phyloP scores from a whole-genome alignment of 352 stramenopile genomes.

The Phytophthora cryptogea region DNA sequence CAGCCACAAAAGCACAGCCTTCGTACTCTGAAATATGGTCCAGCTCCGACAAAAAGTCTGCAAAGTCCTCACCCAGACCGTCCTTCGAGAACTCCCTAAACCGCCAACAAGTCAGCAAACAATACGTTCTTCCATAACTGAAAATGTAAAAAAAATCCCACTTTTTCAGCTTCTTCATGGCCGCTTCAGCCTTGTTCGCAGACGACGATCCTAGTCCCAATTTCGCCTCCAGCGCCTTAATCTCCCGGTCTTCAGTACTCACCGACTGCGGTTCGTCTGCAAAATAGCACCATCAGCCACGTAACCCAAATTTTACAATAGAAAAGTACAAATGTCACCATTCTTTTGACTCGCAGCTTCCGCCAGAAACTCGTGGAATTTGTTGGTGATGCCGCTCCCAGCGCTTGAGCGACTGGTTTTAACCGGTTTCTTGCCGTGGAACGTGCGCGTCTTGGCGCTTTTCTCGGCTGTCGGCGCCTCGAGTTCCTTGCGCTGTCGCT shows the following conservation, averaged over 20 bases:
- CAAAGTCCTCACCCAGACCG: slow-evolving; percentile 81
- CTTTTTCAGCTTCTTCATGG: slow-evolving; percentile 73
- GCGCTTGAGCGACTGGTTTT: slow-evolving; percentile 14
- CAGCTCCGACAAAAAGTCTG: slow-evolving; percentile 71
- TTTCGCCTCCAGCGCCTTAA: slow-evolving; percentile 77
- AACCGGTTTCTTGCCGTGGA: slow-evolving; percentile 11
- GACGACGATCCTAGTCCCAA: slow-evolving; percentile 48
- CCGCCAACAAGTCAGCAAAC: slow-evolving; percentile 12
- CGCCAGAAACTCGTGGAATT: slow-evolving; percentile 80
- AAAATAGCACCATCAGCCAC: slow-evolving; percentile 1
- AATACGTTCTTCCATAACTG: background rate
- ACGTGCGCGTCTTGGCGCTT: slow-evolving; percentile 6
- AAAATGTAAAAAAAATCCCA: slow-evolving; percentile 24
- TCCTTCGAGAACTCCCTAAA: slow-evolving; percentile 80
- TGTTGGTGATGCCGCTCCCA: slow-evolving; percentile 54
- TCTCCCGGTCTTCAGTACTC: slow-evolving; percentile 60
- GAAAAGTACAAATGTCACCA: slow-evolving; percentile 6
- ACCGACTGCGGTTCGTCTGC: slow-evolving; percentile 32
- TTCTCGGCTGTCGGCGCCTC: slow-evolving; percentile 6
- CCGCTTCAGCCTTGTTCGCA: slow-evolving; percentile 45
- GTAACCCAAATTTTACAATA: background rate
- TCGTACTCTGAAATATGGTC: slow-evolving; percentile 76
- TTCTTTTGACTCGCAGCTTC: slow-evolving; percentile 48
- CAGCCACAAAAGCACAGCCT: background rate
- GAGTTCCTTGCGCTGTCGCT: slow-evolving; percentile 49